These are phyloP conservation scores for Termitomyces sp. DNA, from an alignment of 768 basidiomycete species.

Conservation along the genomic window DNA sequence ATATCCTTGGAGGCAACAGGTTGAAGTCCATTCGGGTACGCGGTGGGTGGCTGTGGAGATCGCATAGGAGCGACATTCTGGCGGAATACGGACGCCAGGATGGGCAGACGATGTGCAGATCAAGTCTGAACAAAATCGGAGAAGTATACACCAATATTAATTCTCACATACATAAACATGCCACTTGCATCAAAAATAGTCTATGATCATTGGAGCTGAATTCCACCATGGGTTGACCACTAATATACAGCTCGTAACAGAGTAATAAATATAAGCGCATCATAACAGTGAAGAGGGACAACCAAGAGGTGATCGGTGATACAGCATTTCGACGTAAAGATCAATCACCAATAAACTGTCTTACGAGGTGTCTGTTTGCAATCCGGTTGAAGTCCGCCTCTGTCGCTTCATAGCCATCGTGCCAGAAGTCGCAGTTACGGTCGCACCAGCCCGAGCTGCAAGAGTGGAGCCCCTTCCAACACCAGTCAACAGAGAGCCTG, in stretches of 20 bases:
- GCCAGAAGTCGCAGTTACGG: constrained; percentile 30
- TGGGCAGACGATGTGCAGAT: constrained; percentile 30
- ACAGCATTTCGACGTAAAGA: constrained; percentile 29
- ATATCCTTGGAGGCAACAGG: constrained; percentile 56
- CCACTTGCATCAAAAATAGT: constrained; percentile 15
- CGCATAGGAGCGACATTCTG: constrained; percentile 45
- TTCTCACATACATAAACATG: constrained; percentile 18
- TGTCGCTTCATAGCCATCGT: constrained; percentile 71
- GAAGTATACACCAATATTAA: neutral
- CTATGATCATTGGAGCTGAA: constrained; percentile 9
- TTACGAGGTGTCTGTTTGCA: constrained; percentile 35
- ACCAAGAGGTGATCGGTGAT: constrained; percentile 26
- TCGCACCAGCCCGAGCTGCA: constrained; percentile 21
- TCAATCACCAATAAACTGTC: neutral
- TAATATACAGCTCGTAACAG: constrained; percentile 14
- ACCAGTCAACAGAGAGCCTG: constrained; percentile 52
- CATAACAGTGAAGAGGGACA: constrained; percentile 10
- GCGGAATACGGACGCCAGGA: constrained; percentile 68
- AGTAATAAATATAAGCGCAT: constrained; percentile 2
- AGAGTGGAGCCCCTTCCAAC: constrained; percentile 29
- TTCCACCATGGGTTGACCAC: constrained; percentile 12
- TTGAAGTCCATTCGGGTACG: constrained; percentile 51
- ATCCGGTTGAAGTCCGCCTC: constrained; percentile 69
- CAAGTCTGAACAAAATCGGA: constrained; percentile 3
- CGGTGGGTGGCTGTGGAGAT: constrained; percentile 35